Conservation (phyloP, 2,329 filamentous ascomycete genomes). For the Trichoderma pleuroti region DNA sequence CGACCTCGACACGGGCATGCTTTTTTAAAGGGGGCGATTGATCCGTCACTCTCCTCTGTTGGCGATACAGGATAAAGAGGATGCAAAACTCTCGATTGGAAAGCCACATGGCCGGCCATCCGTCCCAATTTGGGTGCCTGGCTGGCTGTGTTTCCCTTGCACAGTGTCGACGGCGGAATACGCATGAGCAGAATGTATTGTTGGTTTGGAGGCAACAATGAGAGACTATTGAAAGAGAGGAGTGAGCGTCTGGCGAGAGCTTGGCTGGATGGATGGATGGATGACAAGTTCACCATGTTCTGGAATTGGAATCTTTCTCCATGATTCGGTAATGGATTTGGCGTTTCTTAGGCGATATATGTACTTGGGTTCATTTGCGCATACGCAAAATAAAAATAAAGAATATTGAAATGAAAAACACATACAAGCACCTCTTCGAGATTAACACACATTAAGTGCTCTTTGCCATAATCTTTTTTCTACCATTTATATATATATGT, state of each 20-base stretch:
- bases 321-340: neutral
- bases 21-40: too few species aligned
- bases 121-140: neutral
- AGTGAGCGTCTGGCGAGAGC: neutral
- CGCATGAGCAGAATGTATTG: neutral
- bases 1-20: too few species aligned
- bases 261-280: neutral
- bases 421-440: neutral
- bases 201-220: neutral
- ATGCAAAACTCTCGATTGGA: neutral
- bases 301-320: slow-evolving; percentile 3
- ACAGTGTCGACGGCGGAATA: neutral
- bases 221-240: neutral
- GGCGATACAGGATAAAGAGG: neutral
- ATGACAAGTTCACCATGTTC: neutral
- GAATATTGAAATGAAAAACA: neutral
- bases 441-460: neutral
- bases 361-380: neutral
- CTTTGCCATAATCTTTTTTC: neutral
- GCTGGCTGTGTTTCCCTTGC: neutral
- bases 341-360: slow-evolving; percentile 11
- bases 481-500: too few species aligned
- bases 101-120: neutral
- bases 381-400: neutral
- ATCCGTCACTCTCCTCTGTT: neutral